phyloP scores from a whole-genome alignment of 2,329 filamentous ascomycete species.

The Claviceps sp. region DNA sequence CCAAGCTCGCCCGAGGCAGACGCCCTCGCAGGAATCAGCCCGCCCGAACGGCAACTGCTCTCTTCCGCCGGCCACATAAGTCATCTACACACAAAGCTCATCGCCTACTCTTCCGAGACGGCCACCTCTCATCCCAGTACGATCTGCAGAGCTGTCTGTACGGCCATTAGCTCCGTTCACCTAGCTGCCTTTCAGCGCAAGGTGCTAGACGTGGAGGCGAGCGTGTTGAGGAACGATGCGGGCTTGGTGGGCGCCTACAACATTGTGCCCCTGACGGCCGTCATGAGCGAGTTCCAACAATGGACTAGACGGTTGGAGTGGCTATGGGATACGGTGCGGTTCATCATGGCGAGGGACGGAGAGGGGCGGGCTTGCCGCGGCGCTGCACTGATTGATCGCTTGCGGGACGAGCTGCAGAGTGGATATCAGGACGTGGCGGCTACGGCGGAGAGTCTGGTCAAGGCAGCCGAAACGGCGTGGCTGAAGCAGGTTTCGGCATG shows the following conservation, averaged over 20 bases:
- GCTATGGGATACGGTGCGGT: constrained; percentile 61
- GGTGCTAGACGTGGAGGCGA: constrained; percentile 71
- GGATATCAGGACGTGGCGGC: constrained; percentile 79
- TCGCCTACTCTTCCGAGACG: constrained; percentile 52
- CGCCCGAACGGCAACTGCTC: constrained; percentile 73
- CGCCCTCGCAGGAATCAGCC: constrained; percentile 44
- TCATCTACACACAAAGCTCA: constrained; percentile 61
- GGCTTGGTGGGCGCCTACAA: constrained; percentile 79
- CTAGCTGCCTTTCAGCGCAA: constrained; percentile 71
- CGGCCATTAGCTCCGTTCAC: constrained; percentile 60
- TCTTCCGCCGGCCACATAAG: constrained; percentile 65
- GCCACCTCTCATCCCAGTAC: constrained; percentile 60
- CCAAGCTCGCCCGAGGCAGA: constrained; percentile 32
- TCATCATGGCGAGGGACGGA: constrained; percentile 42
- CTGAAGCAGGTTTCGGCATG: constrained; percentile 80
- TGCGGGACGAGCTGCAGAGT: constrained; percentile 67
- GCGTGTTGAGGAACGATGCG: constrained; percentile 64
- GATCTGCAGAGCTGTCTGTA: constrained; percentile 78
- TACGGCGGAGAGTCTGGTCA: constrained; percentile 59
- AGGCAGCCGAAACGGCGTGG: constrained; percentile 78
- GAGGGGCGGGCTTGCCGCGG: constrained; percentile 41
- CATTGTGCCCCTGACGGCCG: constrained; percentile 77
- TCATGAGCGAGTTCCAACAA: constrained; percentile 73
- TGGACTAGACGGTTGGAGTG: constrained; percentile 80
- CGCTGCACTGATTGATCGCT: constrained; percentile 60